Evolutionary conservation across 2,329 filamentous ascomycete genomes (phyloP), one percentile per base, ranked within the genome.

Genomic region (Fusarium neocosmosporiellum): DNA sequence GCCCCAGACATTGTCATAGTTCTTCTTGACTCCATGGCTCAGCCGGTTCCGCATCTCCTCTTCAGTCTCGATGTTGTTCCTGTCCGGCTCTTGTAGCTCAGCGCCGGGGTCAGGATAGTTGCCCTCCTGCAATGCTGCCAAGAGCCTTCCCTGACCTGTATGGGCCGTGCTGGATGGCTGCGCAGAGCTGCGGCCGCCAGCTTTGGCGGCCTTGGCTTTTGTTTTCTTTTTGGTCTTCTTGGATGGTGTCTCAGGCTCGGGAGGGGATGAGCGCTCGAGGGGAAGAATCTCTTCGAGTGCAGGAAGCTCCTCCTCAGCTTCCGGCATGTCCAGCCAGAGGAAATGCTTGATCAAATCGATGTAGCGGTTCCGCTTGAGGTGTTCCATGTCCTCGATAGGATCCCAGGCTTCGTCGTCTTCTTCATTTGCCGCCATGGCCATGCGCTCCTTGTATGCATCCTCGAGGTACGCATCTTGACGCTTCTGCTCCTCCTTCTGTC

Each of bases 321-420:
- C 41, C n/a, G 37, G 24, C 2, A 41, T 31, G 2, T 77, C 65
- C 66, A 79, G 70, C 78, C 77, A 79, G 8, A 79, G 72, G 18
- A 79, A 80, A 31, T 79, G 73, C 54, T 72, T 78, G 39, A 79
- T 78, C 66, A 80, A 54, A 13, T 79, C 77, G 31, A 80, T 73
- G 50, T 76, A 80, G 5, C 69, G 72, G 22, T 77, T 31, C 18
- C 78, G 70, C 36, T 73, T 75, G 22, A 77, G 67, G 20, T 73
- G 24, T 2, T 73, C 70, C 54, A 76, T 50, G 16, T 79, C 77
- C 43, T 78, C 67, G 7, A 80, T 79, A 4, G 77, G 78, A 59
- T 80, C 78, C 76, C 76, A 80, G 0, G 67, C 67, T 20, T 73
- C 75, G 1, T 76, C 75, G n/a, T 69, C 72, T 2, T 78, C 71